A percentile compares a stretch with the other conserved stretches of the same genome.
These are phyloP conservation scores for Phoenix dactylifera DNA, from an alignment of 176 grass and related monocot genomes.

Conservation along the genomic window DNA sequence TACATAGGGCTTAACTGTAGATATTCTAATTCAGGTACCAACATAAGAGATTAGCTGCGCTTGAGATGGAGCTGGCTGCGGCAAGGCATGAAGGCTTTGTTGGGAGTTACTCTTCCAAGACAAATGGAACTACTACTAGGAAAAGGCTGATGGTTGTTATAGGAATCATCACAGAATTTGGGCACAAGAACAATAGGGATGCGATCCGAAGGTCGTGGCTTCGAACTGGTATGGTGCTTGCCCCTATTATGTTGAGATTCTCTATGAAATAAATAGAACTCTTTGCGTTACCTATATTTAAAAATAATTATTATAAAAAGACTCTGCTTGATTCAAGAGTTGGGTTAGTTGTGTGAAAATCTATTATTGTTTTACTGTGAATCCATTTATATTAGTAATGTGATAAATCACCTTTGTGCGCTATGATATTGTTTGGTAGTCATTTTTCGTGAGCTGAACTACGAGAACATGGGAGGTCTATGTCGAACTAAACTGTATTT, in stretches of 20 bases:
- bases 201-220: slow-evolving; percentile 91
- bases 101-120: slow-evolving; percentile 57
- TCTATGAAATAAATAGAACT: not conserved
- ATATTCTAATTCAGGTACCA: slow-evolving; percentile 57
- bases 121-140: slow-evolving; percentile 53
- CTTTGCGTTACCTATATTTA: not conserved
- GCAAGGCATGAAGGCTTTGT: slow-evolving; percentile 76
- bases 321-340: no score
- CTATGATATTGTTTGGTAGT: no score
- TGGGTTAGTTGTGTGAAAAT: no score
- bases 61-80: slow-evolving; percentile 84
- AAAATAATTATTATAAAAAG: no score
- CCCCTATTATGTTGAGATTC: not conserved
- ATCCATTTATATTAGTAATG: no score
- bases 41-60: slow-evolving; percentile 66
- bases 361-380: no score
- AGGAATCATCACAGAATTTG: slow-evolving; percentile 88
- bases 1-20: not conserved
- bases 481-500: no score
- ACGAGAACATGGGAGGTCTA: no score
- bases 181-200: slow-evolving; percentile 78
- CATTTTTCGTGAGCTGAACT: no score
- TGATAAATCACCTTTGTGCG: no score
- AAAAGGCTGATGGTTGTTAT: slow-evolving; percentile 70
- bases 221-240: slow-evolving; percentile 51